phyloP scores from a whole-genome alignment of 495 filamentous ascomycete genomes.

The Parachaetomium inaequale region DNA sequence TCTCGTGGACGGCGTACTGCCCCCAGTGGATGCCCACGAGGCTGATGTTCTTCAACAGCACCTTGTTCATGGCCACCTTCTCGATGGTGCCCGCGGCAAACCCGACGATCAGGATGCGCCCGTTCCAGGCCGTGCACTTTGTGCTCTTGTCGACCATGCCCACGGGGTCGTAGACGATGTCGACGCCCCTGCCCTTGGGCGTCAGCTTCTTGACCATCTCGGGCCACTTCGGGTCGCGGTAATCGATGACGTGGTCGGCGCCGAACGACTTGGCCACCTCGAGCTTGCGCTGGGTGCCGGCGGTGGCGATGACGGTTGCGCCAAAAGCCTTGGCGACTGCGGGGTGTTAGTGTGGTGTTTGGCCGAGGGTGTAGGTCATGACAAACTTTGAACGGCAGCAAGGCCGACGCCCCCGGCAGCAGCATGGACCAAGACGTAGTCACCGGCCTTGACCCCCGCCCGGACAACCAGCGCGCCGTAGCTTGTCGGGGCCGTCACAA shows the following conservation, averaged over 20 bases:
- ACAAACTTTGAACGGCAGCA: slow-evolving; percentile 72
- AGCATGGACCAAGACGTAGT: slow-evolving; percentile 88
- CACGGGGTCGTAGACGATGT: slow-evolving; percentile 89
- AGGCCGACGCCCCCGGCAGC: slow-evolving; percentile 90
- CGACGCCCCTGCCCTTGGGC: slow-evolving; percentile 68
- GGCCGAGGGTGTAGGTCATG: neutral
- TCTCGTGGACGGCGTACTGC: slow-evolving; percentile 70
- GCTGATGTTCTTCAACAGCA: slow-evolving; percentile 89
- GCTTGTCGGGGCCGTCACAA: slow-evolving; percentile 86
- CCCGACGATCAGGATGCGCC: slow-evolving; percentile 78
- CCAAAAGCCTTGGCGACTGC: slow-evolving; percentile 80
- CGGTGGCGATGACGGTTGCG: slow-evolving; percentile 86
- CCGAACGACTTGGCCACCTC: slow-evolving; percentile 74
- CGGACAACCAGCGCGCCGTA: slow-evolving; percentile 80
- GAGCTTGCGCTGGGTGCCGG: slow-evolving; percentile 71
- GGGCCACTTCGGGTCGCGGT: slow-evolving; percentile 67
- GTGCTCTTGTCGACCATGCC: slow-evolving; percentile 78
- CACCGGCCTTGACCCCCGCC: slow-evolving; percentile 70
- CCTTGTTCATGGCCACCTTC: slow-evolving; percentile 86
- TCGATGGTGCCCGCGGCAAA: slow-evolving; percentile 89
- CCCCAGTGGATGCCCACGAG: slow-evolving; percentile 93
- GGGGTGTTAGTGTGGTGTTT: slow-evolving; percentile 1
- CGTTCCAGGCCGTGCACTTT: slow-evolving; percentile 91
- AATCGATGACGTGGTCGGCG: slow-evolving; percentile 80
- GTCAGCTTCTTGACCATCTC: slow-evolving; percentile 72